Evolutionary conservation across 495 filamentous ascomycete species (phyloP), one percentile per base, ranked within the genome.

Genomic region (Stereocaulon alpinum): DNA sequence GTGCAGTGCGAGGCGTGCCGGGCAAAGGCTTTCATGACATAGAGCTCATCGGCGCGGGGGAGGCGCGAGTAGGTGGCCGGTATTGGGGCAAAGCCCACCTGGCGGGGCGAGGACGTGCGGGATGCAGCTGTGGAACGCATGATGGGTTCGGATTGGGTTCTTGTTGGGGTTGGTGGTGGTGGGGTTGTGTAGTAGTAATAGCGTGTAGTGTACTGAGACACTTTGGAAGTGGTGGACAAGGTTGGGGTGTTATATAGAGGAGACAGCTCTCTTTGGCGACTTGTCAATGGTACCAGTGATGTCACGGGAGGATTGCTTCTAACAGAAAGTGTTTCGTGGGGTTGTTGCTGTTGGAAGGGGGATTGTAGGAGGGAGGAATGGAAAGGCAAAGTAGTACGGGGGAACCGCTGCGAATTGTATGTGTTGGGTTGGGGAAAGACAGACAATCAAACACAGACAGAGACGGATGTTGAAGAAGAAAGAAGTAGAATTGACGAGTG

Each of bases 1-100:
- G 64, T 41, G 71, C 79, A 82, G 68, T 70, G 72, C 32, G 61
- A 65, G 45, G 72, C 70, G 55, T 77, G 72, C 12, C 64, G 64
- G 45, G 72, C 72, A 58, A 73, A 77, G 43, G 61, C 63, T 48
- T 61, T 59, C 65, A 76, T 71, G 18, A 72, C 72, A 47, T 69
- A 70, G 24, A 67, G 62, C 64, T 80, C 78, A 52, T 78, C 74
- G 56, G 66, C 73, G 45, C 66, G 60, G 45, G 77, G 72, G 11
- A 75, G 69, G 30, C 78, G 76, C 15, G 68, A 67, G 52, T 61
- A 61, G 41, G 59, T 55, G 11, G 56, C 65, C 42, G 63, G 61
- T 34, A 58, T 40, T 22, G 67, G 56, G 15, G 61, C 66, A 53
- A 68, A 68, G 45, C 29, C 56, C 2, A 66, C 66, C 49, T 60